Percentiles rank a stretch among this genome's conserved stretches.
These are phyloP conservation scores for Corchorus capsularis DNA, from an alignment of 345 rosid species.

Conservation along the genomic window DNA sequence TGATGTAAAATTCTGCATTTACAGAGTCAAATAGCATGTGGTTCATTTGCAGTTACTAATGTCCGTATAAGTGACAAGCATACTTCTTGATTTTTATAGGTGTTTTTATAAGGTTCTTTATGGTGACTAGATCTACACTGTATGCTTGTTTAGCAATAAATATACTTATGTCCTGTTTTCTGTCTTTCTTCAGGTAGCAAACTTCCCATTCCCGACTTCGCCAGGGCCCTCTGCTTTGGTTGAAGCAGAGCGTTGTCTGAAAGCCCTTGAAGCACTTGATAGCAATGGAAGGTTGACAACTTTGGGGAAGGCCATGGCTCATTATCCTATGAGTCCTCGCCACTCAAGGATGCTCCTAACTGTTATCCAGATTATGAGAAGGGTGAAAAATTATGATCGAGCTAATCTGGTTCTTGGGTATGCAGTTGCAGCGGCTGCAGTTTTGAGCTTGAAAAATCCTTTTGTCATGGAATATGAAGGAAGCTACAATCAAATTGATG, in stretches of 20 bases:
- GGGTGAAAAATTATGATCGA: constrained; percentile 40
- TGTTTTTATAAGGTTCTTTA: not conserved
- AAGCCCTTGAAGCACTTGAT: constrained; percentile 79
- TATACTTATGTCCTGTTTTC: not conserved
- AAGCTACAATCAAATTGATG: constrained; percentile 30
- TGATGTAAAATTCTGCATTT: not conserved
- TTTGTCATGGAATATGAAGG: constrained; percentile 61
- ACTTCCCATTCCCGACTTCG: constrained; percentile 95
- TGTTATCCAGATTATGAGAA: constrained; percentile 56
- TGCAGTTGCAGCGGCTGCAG: constrained; percentile 81
- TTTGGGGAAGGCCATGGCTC: constrained; percentile 84
- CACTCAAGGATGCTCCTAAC: constrained; percentile 94
- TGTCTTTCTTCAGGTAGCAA: constrained; percentile 55
- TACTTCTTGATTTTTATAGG: not conserved
- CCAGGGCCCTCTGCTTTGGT: constrained; percentile 61
- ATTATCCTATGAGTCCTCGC: constrained; percentile 88
- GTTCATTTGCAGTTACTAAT: not conserved
- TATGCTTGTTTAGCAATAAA: not conserved
- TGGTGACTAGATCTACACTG: not conserved
- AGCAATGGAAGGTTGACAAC: constrained; percentile 60
- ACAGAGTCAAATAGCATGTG: not conserved
- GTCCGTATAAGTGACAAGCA: not conserved
- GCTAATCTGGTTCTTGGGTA: constrained; percentile 71
- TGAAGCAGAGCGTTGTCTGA: constrained; percentile 74
- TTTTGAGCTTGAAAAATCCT: constrained; percentile 76